A percentile compares a stretch with the other conserved stretches of the same genome.
Evolutionary conservation across 2,329 filamentous ascomycete species (phyloP).

Genomic region (Verticillium longisporum): DNA sequence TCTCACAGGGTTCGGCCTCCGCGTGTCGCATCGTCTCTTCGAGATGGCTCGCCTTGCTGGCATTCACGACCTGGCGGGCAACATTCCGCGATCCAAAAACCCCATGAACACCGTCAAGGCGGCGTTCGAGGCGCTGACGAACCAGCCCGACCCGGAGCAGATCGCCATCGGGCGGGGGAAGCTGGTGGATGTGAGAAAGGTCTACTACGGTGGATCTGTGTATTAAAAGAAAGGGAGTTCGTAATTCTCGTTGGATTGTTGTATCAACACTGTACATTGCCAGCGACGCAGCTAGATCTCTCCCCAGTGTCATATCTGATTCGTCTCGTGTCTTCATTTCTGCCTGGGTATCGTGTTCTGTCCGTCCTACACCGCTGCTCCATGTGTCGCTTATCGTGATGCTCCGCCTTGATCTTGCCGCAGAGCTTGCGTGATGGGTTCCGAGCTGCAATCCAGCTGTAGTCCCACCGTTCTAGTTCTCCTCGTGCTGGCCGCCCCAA

Average conservation of each 20-base stretch:
- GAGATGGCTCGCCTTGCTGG: conserved; percentile 87
- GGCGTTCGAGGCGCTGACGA: conserved; percentile 71
- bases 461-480: conserved; percentile 9
- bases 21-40: conserved; percentile 85
- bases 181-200: conserved; percentile 90
- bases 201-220: conserved; percentile 84
- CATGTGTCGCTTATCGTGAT: neutral
- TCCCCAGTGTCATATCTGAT: neutral
- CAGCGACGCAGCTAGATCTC: conserved; percentile 3
- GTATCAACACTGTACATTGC: conserved; percentile 3
- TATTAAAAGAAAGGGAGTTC: conserved; percentile 30
- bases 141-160: conserved; percentile 81
- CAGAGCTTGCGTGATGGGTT: too few species aligned
- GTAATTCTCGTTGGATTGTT: conserved; percentile 1
- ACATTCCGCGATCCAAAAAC: conserved; percentile 80
- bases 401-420: neutral
- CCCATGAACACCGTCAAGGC: conserved; percentile 98
- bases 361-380: neutral
- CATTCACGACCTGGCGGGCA: conserved; percentile 78
- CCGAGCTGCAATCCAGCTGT: too few species aligned
- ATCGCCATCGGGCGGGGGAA: conserved; percentile 86
- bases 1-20: conserved; percentile 77
- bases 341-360: conserved; percentile 3
- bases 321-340: neutral
- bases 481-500: conserved; percentile 46